A percentile compares a stretch with the other conserved stretches of the same genome.
phyloP scores from a whole-genome alignment of 106 monocot species.

The Dendrobium chrysotoxum region DNA sequence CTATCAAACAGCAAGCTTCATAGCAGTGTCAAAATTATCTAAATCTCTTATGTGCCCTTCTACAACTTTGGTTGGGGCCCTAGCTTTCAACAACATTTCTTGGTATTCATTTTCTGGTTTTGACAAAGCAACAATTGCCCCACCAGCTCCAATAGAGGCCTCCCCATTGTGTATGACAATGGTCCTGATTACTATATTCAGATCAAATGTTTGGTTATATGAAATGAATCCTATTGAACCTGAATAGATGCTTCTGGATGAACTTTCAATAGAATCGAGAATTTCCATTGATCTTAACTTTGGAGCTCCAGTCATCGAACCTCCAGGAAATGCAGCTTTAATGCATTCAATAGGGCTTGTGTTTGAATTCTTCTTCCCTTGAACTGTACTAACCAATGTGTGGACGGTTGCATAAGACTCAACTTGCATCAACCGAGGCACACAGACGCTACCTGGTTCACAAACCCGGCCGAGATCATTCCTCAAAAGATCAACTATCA shows the following conservation, averaged over 20 bases:
- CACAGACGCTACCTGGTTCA: constrained; percentile 63
- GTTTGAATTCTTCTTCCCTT: constrained; percentile 42
- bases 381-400: constrained; percentile 80
- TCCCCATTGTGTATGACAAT: constrained; percentile 64
- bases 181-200: constrained; percentile 91
- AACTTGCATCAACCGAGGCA: constrained; percentile 59
- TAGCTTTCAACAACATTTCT: constrained; percentile 92
- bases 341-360: constrained; percentile 57
- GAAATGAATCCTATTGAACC: constrained; percentile 82
- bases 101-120: constrained; percentile 73
- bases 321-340: constrained; percentile 77
- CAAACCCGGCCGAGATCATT: constrained; percentile 83
- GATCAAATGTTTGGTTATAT: constrained; percentile 76
- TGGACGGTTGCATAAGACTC: constrained; percentile 87
- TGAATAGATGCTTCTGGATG: constrained; percentile 69
- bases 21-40: not conserved
- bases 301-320: constrained; percentile 91
- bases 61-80: constrained; percentile 35
- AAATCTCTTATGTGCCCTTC: not conserved
- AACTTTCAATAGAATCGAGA: constrained; percentile 67
- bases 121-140: constrained; percentile 80
- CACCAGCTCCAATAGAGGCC: constrained; percentile 84
- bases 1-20: not conserved
- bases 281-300: constrained; percentile 84
- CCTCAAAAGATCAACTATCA: constrained; percentile 88